A percentile compares a stretch with the other conserved stretches of the same genome.
Evolutionary conservation across 139 green algal species (phyloP).

Genomic region (Nannochloris sp.): DNA sequence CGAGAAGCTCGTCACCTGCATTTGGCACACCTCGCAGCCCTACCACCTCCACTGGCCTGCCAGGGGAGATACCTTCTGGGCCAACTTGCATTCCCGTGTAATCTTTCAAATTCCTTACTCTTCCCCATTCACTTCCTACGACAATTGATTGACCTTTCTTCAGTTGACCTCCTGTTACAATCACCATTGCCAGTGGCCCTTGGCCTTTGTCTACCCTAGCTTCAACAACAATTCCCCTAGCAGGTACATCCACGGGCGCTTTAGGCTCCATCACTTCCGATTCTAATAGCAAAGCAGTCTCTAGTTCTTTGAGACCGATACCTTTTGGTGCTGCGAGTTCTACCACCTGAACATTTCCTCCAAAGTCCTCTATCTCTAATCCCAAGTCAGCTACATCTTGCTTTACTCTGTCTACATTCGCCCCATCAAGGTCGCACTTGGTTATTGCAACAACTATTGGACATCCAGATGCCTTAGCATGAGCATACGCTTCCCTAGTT

Average conservation of each 20-base stretch:
- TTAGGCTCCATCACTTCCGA: slow-evolving; percentile 10
- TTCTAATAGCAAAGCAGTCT: slow-evolving; percentile 81
- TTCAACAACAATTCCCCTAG: slow-evolving; percentile 73
- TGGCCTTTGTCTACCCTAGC: slow-evolving; percentile 62
- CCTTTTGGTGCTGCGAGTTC: slow-evolving; percentile 46
- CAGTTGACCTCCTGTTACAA: slow-evolving; percentile 54
- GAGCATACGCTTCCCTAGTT: slow-evolving; percentile 69
- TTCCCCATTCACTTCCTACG: slow-evolving; percentile 68
- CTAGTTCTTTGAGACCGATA: slow-evolving; percentile 61
- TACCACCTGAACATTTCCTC: slow-evolving; percentile 67
- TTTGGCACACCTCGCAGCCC: slow-evolving; percentile 66
- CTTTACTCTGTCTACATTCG: slow-evolving; percentile 43
- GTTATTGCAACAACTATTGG: slow-evolving; percentile 82
- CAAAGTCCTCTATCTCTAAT: slow-evolving; percentile 78
- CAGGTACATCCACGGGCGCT: slow-evolving; percentile 8
- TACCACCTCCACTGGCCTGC: slow-evolving; percentile 47
- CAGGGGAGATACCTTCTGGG: slow-evolving; percentile 37
- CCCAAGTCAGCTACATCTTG: slow-evolving; percentile 57
- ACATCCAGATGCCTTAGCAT: slow-evolving; percentile 49
- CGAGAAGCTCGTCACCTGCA: slow-evolving; percentile 71
- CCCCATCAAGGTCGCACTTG: slow-evolving; percentile 67
- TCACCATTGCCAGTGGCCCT: slow-evolving; percentile 71
- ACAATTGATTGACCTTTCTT: slow-evolving; percentile 65
- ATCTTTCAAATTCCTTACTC: slow-evolving; percentile 31
- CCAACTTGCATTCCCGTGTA: slow-evolving; percentile 12